These are phyloP conservation scores for Hordeum vulgare DNA, from an alignment of 176 grass and related monocot genomes.

Conservation along the genomic window DNA sequence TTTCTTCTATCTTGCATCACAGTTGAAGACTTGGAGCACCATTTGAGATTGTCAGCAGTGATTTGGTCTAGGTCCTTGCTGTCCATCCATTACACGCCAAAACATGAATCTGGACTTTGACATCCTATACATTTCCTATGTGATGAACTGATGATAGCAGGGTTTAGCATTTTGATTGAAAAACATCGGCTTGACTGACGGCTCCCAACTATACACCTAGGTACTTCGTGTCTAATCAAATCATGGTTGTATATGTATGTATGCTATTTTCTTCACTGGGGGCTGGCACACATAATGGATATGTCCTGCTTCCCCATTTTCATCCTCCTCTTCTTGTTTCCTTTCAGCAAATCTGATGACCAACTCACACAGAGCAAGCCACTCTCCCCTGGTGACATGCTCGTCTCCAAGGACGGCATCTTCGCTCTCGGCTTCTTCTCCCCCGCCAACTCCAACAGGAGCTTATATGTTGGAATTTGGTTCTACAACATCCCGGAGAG, in stretches of 20 bases:
- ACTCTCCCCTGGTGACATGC: background rate
- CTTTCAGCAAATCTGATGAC: conserved; percentile 12
- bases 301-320: background rate
- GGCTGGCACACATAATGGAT: background rate
- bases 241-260: background rate
- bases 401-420: conserved; percentile 21
- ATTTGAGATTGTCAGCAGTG: background rate
- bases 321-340: conserved; percentile 1
- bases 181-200: background rate
- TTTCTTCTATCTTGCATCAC: background rate
- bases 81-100: background rate
- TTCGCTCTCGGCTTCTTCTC: conserved; percentile 55
- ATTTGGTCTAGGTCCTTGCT: background rate
- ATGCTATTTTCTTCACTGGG: background rate
- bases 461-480: conserved; percentile 35
- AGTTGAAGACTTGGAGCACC: background rate
- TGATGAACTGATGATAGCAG: background rate
- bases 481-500: conserved; percentile 15
- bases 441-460: background rate
- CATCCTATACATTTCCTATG: background rate
- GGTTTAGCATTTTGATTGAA: background rate
- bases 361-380: conserved; percentile 3
- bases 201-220: background rate
- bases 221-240: background rate
- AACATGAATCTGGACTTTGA: background rate